Evolutionary conservation across 192 early-diverging fungal species (phyloP).

Genomic region (Spizellomyces punctatus): DNA sequence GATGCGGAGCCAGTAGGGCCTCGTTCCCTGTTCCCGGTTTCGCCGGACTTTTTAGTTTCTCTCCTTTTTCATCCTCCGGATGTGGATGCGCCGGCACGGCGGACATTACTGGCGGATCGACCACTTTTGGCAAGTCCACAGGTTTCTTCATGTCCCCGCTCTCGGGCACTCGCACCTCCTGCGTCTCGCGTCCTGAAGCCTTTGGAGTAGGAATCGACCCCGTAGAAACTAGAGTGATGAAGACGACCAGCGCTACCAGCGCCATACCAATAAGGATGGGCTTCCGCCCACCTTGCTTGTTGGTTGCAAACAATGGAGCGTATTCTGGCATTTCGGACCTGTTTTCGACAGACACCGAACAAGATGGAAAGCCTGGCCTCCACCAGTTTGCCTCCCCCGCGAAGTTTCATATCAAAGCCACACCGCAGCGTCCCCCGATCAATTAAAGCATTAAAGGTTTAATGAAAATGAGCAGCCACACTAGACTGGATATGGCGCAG

Average conservation of each 20-base stretch:
- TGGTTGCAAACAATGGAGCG: background rate
- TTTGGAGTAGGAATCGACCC: background rate
- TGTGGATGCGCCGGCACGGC: background rate
- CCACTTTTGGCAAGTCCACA: background rate
- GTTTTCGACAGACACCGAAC: too few relatives aligned
- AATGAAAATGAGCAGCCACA: too few relatives aligned
- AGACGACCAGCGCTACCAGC: background rate
- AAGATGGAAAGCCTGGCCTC: too few relatives aligned
- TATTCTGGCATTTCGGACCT: background rate
- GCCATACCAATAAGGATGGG: background rate
- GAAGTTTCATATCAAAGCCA: too few relatives aligned
- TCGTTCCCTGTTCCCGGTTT: background rate
- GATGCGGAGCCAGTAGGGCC: too few relatives aligned
- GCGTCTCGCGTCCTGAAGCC: background rate
- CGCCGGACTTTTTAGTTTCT: background rate
- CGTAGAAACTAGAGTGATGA: background rate
- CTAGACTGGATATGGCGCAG: too few relatives aligned
- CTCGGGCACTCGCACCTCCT: background rate
- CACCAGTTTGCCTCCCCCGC: too few relatives aligned
- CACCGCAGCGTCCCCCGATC: too few relatives aligned
- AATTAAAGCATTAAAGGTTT: too few relatives aligned
- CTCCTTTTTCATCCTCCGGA: background rate
- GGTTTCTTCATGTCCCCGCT: background rate
- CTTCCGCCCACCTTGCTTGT: background rate
- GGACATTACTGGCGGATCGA: background rate